Conservation (phyloP, 202 grass and related monocot species). For the Schoenoplectus tabernaemontani region DNA sequence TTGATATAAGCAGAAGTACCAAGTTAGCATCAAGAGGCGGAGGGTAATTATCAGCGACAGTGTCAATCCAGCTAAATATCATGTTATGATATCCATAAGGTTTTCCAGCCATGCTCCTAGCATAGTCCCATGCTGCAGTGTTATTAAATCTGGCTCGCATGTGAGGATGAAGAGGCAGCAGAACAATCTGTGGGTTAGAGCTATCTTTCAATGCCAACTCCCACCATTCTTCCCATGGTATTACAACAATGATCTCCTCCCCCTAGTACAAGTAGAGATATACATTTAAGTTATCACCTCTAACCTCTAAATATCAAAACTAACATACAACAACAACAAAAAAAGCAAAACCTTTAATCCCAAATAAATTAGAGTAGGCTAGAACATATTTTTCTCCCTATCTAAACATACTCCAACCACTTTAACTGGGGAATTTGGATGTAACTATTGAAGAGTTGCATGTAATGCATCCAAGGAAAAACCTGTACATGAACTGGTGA, state of each 20-base stretch:
- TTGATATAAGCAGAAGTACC: slow-evolving; percentile 37
- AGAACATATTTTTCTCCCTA: background rate
- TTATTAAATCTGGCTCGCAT: slow-evolving; percentile 67
- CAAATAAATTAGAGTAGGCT: too few relatives aligned
- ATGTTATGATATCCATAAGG: slow-evolving; percentile 99
- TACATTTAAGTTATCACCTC: background rate
- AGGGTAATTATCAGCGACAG: slow-evolving; percentile 75
- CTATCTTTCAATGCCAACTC: slow-evolving; percentile 63
- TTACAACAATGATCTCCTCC: slow-evolving; percentile 80
- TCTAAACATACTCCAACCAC: background rate
- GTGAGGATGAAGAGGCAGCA: slow-evolving; percentile 75
- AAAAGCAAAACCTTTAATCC: too few relatives aligned
- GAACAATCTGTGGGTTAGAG: slow-evolving; percentile 82
- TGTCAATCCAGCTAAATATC: slow-evolving; percentile 99
- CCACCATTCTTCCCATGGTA: slow-evolving; percentile 99
- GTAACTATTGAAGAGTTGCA: background rate
- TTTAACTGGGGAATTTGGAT: background rate
- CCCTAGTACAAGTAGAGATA: slow-evolving; percentile 37
- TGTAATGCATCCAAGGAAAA: background rate
- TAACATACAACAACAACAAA: too few relatives aligned
- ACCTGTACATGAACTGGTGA: background rate
- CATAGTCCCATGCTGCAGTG: slow-evolving; percentile 84
- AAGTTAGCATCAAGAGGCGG: slow-evolving; percentile 89
- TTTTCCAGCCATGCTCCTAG: slow-evolving; percentile 67
- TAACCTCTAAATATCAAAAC: too few relatives aligned